Evolutionary conservation across 2,329 filamentous ascomycete species (phyloP), one percentile per base, ranked within the genome.

Genomic region (Aureobasidium sp.): DNA sequence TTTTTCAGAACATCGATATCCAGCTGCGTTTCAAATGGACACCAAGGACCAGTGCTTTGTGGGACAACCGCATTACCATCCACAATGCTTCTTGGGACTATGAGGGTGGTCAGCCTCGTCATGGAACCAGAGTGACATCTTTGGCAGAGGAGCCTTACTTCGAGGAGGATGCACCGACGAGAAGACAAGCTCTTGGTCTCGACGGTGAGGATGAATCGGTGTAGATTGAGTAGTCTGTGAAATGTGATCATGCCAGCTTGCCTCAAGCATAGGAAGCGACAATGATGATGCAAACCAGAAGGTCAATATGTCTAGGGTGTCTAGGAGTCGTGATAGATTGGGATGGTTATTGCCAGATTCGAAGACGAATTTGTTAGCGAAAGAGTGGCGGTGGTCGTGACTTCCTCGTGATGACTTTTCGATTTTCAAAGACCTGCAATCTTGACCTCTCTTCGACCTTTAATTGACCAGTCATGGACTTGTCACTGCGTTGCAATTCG

Each of bases 11-110:
- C 54, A 74, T 84, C 3, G 85, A 88, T 61, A 87, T 87, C 50
- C 84, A 88, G 64, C 74, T 86, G 5, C 76, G 84, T 0, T 88
- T 86, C 70, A 79, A 76, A 62, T 88, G 85, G 85, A 85, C 79
- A 0, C 79, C 81, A 0, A 68, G 75, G 22, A 85, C 83, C 0
- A 83, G 79, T 48, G 85, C 81, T 0, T 68, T 88, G 3, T 88
- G 84, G 84, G 84, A 88, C 61, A 88, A 88, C 60, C 73, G 81
- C 72, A 84, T 86, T 55, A 86, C 85, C 0, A 87, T 87, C 32
- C 84, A 88, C 60, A 87, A 86, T 57, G 84, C 84, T 0, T 83
- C 79, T 60, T 88, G 83, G 83, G 84, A 88, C 59, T 88, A 88
- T 61, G 83, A 79, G 29, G 82, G 82, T 1, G 74, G 71, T 17